A percentile compares a stretch with the other conserved stretches of the same genome.
These are phyloP conservation scores for Colletotrichum coccodes DNA, from an alignment of 2,329 filamentous ascomycete genomes.

Conservation along the genomic window DNA sequence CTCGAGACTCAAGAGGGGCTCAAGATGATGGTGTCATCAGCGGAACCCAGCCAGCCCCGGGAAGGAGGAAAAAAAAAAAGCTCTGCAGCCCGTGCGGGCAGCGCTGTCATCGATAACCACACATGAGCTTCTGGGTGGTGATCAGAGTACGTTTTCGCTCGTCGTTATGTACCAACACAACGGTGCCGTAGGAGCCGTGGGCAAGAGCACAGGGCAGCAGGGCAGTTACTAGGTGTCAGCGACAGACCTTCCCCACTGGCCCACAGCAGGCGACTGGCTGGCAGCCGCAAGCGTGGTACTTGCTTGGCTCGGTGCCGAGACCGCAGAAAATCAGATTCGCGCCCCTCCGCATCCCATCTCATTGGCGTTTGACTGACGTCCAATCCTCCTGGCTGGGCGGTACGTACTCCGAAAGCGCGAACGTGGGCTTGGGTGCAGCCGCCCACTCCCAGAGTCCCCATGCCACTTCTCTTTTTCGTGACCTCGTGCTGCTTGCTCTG, in stretches of 20 bases:
- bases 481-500: not conserved
- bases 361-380: conserved; percentile 4
- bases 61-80: not conserved
- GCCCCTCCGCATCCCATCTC: not conserved
- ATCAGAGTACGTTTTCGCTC: not conserved
- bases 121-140: not conserved
- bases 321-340: conserved; percentile 25
- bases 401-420: not conserved
- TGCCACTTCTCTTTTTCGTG: not conserved
- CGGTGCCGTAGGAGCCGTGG: not conserved
- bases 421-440: not conserved
- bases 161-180: not conserved
- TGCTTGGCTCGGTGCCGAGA: conserved; percentile 28
- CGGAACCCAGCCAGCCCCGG: not conserved
- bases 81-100: not conserved
- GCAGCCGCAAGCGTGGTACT: not conserved
- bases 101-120: not conserved
- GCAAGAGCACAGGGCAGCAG: no score
- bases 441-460: not conserved
- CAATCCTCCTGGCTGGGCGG: not conserved
- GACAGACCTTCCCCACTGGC: conserved; percentile 5
- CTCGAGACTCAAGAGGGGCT: no score
- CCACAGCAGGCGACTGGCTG: conserved; percentile 19
- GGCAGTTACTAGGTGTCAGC: not conserved
- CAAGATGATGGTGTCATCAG: conserved; percentile 17